Evolutionary conservation across 2,329 filamentous ascomycete genomes (phyloP).

Genomic region (Penicillium olsonii): DNA sequence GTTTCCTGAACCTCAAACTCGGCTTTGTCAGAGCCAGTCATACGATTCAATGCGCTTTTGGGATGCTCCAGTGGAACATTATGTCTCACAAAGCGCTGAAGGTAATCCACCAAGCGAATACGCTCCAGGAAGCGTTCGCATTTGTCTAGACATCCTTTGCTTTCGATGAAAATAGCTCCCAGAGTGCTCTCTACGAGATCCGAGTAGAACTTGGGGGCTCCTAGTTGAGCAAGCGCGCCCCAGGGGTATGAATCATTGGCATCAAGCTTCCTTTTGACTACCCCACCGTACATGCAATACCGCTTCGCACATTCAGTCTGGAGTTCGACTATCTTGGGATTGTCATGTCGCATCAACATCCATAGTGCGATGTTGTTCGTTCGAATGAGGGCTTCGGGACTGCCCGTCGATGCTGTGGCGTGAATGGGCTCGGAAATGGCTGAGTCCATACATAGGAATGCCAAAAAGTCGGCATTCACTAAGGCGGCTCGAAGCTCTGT

Average conservation of each 20-base stretch:
- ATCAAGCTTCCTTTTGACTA: slow-evolving; percentile 3
- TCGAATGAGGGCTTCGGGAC: not conserved
- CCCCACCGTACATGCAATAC: slow-evolving; percentile 6
- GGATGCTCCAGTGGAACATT: slow-evolving; percentile 2
- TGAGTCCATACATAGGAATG: not conserved
- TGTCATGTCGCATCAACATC: slow-evolving; percentile 11
- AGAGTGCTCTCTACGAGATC: slow-evolving; percentile 12
- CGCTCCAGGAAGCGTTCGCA: slow-evolving; percentile 8
- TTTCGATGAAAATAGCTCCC: slow-evolving; percentile 11
- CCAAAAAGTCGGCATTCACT: not conserved
- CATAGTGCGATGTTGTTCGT: not conserved
- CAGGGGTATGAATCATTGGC: slow-evolving; percentile 9
- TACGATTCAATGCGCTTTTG: not conserved
- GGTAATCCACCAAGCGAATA: not conserved
- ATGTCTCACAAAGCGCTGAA: slow-evolving; percentile 1
- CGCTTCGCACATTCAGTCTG: slow-evolving; percentile 4
- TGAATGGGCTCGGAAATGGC: not conserved
- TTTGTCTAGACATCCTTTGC: slow-evolving; percentile 1
- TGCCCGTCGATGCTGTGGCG: not conserved
- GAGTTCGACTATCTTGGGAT: slow-evolving; percentile 3
- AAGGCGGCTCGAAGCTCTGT: not conserved
- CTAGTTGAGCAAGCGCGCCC: slow-evolving; percentile 8
- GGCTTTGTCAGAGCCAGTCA: not conserved
- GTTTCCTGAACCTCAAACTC: not conserved
- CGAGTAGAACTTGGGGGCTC: slow-evolving; percentile 13